A percentile compares a stretch with the other conserved stretches of the same genome.
Conservation (phyloP, 352 stramenopile genomes). For the Phytophthora multivora region DNA sequence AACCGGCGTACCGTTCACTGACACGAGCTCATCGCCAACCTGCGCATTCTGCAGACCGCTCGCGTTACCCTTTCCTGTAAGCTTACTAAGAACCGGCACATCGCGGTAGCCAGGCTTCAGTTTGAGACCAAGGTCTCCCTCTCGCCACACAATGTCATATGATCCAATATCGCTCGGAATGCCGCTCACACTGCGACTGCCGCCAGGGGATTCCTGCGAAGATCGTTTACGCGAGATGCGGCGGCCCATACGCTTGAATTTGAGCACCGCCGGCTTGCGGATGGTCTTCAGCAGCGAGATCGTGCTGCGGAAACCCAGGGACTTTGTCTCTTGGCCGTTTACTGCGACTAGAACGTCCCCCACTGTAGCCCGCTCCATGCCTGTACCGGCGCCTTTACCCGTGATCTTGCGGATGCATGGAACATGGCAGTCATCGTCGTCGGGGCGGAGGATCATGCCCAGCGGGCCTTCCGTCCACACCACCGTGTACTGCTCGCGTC, state of each 20-base stretch:
- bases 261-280: constrained; percentile 84
- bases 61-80: constrained; percentile 83
- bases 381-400: constrained; percentile 81
- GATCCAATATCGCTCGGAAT: constrained; percentile 60
- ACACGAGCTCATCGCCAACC: constrained; percentile 84
- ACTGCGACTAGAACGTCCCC: constrained; percentile 84
- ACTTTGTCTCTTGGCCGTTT: constrained; percentile 87
- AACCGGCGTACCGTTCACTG: constrained; percentile 81
- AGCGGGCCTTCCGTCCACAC: constrained; percentile 86
- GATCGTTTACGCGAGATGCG: constrained; percentile 67
- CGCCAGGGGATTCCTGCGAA: constrained; percentile 38
- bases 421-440: constrained; percentile 88
- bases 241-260: constrained; percentile 88
- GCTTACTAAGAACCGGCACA: constrained; percentile 80
- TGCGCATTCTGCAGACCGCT: constrained; percentile 84
- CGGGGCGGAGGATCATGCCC: constrained; percentile 86
- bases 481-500: constrained; percentile 86
- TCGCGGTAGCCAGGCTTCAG: constrained; percentile 81
- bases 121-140: constrained; percentile 85
- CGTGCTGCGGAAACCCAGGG: constrained; percentile 81
- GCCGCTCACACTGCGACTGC: constrained; percentile 33
- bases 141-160: constrained; percentile 90
- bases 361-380: constrained; percentile 81
- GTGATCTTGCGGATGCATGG: constrained; percentile 89
- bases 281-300: constrained; percentile 89